phyloP scores from a whole-genome alignment of 2,329 filamentous ascomycete species.

The Periconia sp. region DNA sequence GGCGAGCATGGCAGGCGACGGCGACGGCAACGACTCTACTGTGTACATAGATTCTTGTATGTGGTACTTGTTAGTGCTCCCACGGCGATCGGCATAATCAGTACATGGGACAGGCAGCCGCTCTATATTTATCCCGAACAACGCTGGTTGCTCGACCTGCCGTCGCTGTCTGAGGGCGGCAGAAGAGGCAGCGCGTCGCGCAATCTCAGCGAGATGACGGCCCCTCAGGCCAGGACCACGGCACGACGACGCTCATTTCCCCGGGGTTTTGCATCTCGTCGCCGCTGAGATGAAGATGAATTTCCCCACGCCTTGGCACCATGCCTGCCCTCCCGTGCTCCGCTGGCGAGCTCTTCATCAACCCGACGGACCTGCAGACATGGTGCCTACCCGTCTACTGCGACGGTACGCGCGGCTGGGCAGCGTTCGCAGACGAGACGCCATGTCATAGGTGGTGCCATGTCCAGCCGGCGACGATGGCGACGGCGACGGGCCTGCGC shows the following conservation, averaged over 20 bases:
- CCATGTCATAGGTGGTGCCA: too few relatives aligned
- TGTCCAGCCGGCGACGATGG: background rate
- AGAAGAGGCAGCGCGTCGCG: background rate
- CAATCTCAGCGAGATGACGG: slow-evolving; percentile 11
- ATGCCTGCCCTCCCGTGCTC: slow-evolving; percentile 2
- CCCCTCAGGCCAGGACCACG: too few relatives aligned
- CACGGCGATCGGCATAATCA: background rate
- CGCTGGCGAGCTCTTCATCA: slow-evolving; percentile 2
- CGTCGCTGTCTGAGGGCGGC: too few relatives aligned
- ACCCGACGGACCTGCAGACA: slow-evolving; percentile 12
- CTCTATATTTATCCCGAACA: background rate
- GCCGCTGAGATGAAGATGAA: too few relatives aligned
- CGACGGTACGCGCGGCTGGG: too few relatives aligned
- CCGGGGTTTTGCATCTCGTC: too few relatives aligned
- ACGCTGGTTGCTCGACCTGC: background rate
- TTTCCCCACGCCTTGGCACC: slow-evolving; percentile 20
- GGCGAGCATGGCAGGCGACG: background rate
- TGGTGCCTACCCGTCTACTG: background rate
- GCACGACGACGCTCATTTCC: too few relatives aligned
- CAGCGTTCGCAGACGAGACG: too few relatives aligned
- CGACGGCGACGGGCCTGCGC: background rate
- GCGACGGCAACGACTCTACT: background rate
- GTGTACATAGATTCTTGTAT: background rate
- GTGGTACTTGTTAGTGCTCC: background rate
- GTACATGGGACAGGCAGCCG: background rate